Evolutionary conservation across 331 rosid species (phyloP).

Genomic region (Erythrophleum ivorense): DNA sequence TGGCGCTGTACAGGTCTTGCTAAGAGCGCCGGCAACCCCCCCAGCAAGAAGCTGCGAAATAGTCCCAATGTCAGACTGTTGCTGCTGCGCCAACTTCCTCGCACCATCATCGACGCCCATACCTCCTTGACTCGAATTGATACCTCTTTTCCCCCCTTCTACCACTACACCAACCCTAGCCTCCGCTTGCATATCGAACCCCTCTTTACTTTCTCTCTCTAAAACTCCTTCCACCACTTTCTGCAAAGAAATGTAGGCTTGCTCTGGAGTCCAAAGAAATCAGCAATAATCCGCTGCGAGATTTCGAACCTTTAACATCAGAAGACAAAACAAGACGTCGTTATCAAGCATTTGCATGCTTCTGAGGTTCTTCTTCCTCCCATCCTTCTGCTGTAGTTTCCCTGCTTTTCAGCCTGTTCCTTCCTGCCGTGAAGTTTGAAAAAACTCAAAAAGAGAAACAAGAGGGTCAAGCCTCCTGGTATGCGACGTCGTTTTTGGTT

Average conservation of each 20-base stretch:
- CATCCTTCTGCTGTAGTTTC: slow-evolving; percentile 3
- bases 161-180: slow-evolving; percentile 80
- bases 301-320: slow-evolving; percentile 10
- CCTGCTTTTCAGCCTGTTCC: neutral
- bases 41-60: slow-evolving; percentile 91
- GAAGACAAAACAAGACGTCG: neutral
- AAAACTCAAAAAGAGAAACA: neutral
- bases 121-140: slow-evolving; percentile 55
- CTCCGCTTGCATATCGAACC: slow-evolving; percentile 78
- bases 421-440: slow-evolving; percentile 42
- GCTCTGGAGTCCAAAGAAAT: neutral
- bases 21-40: slow-evolving; percentile 92
- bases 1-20: slow-evolving; percentile 97
- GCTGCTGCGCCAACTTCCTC: slow-evolving; percentile 60
- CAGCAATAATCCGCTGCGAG: neutral
- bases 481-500: slow-evolving; percentile 45
- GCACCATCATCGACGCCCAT: slow-evolving; percentile 67
- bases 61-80: slow-evolving; percentile 76
- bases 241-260: neutral
- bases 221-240: slow-evolving; percentile 8
- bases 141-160: slow-evolving; percentile 66
- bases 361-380: slow-evolving; percentile 5
- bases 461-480: neutral
- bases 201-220: slow-evolving; percentile 14
- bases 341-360: neutral